Conservation (phyloP, 2,329 filamentous ascomycete genomes). For the Verticillium tricorpus region DNA sequence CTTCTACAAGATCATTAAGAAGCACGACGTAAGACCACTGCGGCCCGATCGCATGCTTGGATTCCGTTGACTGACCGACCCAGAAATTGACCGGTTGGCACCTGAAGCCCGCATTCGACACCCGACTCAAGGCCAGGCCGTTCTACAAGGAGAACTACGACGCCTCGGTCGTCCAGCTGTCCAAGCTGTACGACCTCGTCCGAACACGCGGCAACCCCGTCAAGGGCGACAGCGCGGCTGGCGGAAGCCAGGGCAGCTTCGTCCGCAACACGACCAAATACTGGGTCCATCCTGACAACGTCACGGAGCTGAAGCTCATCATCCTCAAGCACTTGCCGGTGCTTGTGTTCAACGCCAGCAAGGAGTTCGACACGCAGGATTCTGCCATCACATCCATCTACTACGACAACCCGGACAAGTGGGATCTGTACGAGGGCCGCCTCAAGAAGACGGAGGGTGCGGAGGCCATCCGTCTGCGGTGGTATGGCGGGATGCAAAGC, state of each 20-base stretch:
- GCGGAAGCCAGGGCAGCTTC: constrained; percentile 90
- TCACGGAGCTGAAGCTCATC: constrained; percentile 96
- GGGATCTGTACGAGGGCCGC: constrained; percentile 90
- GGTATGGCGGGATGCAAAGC: constrained; percentile 95
- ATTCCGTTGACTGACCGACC: neutral
- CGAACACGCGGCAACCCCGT: constrained; percentile 88
- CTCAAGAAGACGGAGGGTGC: constrained; percentile 97
- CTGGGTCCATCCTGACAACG: constrained; percentile 98
- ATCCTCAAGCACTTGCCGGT: constrained; percentile 97
- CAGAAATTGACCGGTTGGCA: constrained; percentile 94
- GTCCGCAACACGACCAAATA: constrained; percentile 98
- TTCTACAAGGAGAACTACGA: constrained; percentile 99
- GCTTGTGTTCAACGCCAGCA: constrained; percentile 93
- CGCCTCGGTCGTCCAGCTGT: constrained; percentile 89
- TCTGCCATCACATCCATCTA: constrained; percentile 98
- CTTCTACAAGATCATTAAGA: constrained; percentile 99
- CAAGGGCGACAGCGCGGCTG: constrained; percentile 86
- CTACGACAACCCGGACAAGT: constrained; percentile 91
- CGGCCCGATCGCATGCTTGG: neutral
- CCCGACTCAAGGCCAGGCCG: constrained; percentile 88
- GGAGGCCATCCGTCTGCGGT: constrained; percentile 90
- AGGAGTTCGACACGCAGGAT: constrained; percentile 88
- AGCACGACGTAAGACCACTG: constrained; percentile 72
- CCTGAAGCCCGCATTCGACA: constrained; percentile 91
- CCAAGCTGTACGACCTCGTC: constrained; percentile 90